Conservation (phyloP, 768 basidiomycete species). For the Dacryopinax primogenitus region DNA sequence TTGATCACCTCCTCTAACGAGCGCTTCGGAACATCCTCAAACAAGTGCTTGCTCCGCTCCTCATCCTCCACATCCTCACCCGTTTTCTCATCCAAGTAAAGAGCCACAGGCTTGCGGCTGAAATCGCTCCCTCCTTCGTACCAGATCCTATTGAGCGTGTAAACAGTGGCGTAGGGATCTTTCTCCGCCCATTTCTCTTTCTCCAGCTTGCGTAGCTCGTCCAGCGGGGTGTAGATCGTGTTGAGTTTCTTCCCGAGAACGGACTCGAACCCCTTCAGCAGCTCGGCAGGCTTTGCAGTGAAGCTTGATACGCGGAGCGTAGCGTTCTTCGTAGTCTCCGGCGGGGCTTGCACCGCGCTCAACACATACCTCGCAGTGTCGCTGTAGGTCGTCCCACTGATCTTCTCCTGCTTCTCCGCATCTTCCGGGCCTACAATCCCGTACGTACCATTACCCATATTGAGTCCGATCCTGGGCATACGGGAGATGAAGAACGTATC, state of each 20-base stretch:
- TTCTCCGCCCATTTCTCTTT: constrained; percentile 4
- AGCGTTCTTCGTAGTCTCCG: constrained; percentile 13
- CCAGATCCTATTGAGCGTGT: constrained; percentile 15
- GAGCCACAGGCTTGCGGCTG: constrained; percentile 13
- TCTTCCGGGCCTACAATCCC: constrained; percentile 13
- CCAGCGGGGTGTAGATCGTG: constrained; percentile 8
- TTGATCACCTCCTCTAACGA: constrained; percentile 6
- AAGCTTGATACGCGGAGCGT: constrained; percentile 13
- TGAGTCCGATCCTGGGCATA: neutral
- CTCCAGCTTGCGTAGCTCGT: constrained; percentile 12
- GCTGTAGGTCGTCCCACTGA: constrained; percentile 14
- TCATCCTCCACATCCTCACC: constrained; percentile 14
- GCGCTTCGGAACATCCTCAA: constrained; percentile 15
- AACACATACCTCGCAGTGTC: constrained; percentile 14
- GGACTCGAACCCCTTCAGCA: neutral
- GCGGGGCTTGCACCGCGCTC: constrained; percentile 3
- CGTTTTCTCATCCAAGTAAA: constrained; percentile 10
- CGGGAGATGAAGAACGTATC: constrained; percentile 15
- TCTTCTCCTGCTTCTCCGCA: constrained; percentile 7
- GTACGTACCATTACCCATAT: constrained; percentile 7
- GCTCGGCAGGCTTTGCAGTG: constrained; percentile 13
- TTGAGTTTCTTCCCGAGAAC: constrained; percentile 11
- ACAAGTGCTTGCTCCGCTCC: constrained; percentile 8
- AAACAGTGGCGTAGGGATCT: constrained; percentile 6
- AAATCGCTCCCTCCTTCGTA: constrained; percentile 15